Conservation (phyloP, 2,329 filamentous ascomycete genomes). For the Trichothecium roseum region DNA sequence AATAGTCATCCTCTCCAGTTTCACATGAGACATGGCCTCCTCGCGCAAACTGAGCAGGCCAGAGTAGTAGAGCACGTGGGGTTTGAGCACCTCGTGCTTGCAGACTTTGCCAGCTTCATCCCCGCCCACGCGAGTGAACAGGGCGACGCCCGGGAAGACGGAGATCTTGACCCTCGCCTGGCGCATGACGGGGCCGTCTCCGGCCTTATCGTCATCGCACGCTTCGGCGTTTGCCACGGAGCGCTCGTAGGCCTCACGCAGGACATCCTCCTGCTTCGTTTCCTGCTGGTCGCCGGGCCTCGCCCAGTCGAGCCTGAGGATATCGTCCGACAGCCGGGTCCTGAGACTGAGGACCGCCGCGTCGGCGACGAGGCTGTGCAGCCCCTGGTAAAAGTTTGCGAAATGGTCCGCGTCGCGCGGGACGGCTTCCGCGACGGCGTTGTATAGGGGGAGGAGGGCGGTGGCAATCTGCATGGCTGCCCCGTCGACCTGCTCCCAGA, state of each 20-base stretch:
- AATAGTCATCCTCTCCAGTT: too few relatives aligned
- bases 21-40: conserved; percentile 9
- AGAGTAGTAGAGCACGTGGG: conserved; percentile 18
- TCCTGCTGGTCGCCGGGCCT: conserved; percentile 16
- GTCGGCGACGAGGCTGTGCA: conserved; percentile 18
- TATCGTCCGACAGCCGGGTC: conserved; percentile 12
- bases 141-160: conserved; percentile 14
- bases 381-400: conserved; percentile 9
- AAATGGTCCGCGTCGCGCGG: not conserved
- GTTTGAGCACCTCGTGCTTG: conserved; percentile 8
- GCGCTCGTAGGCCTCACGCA: conserved; percentile 8
- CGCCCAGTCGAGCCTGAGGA: conserved; percentile 16
- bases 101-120: conserved; percentile 8
- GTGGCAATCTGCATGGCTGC: conserved; percentile 11
- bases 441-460: conserved; percentile 15
- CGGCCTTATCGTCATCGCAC: conserved; percentile 2
- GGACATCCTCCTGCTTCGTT: conserved; percentile 11
- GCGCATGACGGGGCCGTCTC: not conserved
- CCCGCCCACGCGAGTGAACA: conserved; percentile 9
- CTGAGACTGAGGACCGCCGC: conserved; percentile 20
- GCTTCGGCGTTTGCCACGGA: conserved; percentile 9
- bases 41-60: conserved; percentile 12
- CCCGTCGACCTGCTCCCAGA: conserved; percentile 20
- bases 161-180: conserved; percentile 21
- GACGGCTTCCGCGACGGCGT: conserved; percentile 4